phyloP scores from a whole-genome alignment of 768 basidiomycete genomes.

The Phlebiopsis gigantea region DNA sequence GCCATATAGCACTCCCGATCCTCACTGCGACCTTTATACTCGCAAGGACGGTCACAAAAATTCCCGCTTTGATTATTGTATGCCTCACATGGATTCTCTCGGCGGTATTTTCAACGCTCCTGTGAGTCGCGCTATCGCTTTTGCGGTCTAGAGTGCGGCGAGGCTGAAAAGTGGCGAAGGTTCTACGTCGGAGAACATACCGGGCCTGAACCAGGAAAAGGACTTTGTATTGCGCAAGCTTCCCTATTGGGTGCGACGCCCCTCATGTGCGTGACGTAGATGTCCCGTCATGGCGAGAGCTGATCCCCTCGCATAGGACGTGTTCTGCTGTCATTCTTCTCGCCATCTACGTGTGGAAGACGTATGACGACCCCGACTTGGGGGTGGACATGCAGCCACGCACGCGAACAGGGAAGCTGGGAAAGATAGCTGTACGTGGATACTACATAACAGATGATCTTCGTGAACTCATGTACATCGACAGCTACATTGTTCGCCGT shows the following conservation, averaged over 20 bases:
- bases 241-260: slow-evolving; percentile 28
- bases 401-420: not conserved
- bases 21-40: slow-evolving; percentile 41
- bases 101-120: slow-evolving; percentile 36
- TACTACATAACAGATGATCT: not conserved
- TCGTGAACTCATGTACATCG: not conserved
- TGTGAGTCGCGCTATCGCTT: slow-evolving; percentile 25
- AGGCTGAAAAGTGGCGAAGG: slow-evolving; percentile 9
- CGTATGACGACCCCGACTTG: slow-evolving; percentile 7
- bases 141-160: not conserved
- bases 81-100: slow-evolving; percentile 45
- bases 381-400: not conserved
- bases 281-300: not conserved
- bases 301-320: not conserved
- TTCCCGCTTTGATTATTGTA: slow-evolving; percentile 40
- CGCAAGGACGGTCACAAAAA: slow-evolving; percentile 31
- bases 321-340: slow-evolving; percentile 7
- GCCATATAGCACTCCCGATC: slow-evolving; percentile 39
- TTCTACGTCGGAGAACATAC: slow-evolving; percentile 36
- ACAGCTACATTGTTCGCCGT: slow-evolving; percentile 17
- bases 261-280: slow-evolving; percentile 15
- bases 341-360: slow-evolving; percentile 1
- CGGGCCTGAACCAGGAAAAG: slow-evolving; percentile 30
- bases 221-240: slow-evolving; percentile 40
- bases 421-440: not conserved